A percentile compares a stretch with the other conserved stretches of the same genome.
Conservation (phyloP, 345 rosid species). For the sweet orange (Citrus sinensis) region DNA sequence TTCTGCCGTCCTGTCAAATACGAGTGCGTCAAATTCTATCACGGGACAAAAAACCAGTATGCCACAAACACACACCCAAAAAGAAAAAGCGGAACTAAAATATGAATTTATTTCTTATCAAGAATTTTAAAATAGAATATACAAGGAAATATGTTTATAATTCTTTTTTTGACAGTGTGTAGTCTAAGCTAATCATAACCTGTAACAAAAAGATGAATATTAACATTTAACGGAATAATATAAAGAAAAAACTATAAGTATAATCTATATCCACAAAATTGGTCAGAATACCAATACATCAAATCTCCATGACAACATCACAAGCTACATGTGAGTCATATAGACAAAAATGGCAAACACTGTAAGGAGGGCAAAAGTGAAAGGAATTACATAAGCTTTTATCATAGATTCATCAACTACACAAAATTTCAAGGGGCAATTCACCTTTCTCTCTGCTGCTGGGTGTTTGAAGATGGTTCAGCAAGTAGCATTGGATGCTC, state of each 20-base stretch:
- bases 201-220: neutral
- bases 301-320: neutral
- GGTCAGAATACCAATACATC: neutral
- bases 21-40: neutral
- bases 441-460: constrained; percentile 93
- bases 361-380: neutral
- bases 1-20: constrained; percentile 74
- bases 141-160: neutral
- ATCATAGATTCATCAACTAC: neutral
- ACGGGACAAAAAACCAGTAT: neutral
- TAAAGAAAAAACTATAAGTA: neutral
- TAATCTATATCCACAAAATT: neutral
- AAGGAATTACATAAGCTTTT: neutral
- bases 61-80: neutral
- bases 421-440: constrained; percentile 6
- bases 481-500: constrained; percentile 98
- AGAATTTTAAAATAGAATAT: neutral
- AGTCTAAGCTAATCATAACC: neutral
- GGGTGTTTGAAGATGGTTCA: constrained; percentile 85
- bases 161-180: neutral
- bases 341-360: neutral
- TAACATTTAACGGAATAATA: neutral
- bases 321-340: neutral
- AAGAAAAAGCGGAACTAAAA: neutral
- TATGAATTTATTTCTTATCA: neutral